Evolutionary conservation across 495 filamentous ascomycete genomes (phyloP).

Genomic region (Podospora pseudopauciseta): DNA sequence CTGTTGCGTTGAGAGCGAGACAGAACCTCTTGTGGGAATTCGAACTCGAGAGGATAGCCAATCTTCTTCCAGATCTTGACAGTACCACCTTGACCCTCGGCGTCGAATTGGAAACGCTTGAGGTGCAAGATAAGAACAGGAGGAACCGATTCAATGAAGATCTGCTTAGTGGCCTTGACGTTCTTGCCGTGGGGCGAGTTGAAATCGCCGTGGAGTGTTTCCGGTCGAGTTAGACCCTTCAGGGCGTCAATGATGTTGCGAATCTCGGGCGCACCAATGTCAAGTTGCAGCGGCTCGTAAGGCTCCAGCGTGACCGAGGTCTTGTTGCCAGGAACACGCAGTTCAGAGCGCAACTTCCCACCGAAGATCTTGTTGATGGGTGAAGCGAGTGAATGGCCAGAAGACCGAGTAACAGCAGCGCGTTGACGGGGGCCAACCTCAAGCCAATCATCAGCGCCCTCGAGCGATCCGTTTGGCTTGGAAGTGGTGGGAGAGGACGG

Average conservation of each 20-base stretch:
- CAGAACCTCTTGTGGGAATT: slow-evolving; percentile 92
- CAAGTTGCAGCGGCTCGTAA: slow-evolving; percentile 90
- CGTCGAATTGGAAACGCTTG: slow-evolving; percentile 96
- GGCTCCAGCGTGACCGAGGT: slow-evolving; percentile 88
- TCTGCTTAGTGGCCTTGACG: slow-evolving; percentile 80
- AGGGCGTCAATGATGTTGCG: slow-evolving; percentile 90
- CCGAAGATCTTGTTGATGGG: slow-evolving; percentile 94
- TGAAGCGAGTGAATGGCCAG: slow-evolving; percentile 67
- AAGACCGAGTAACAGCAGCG: slow-evolving; percentile 79
- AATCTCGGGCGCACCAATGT: slow-evolving; percentile 81
- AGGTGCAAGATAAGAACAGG: slow-evolving; percentile 92
- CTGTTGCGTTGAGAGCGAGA: slow-evolving; percentile 66
- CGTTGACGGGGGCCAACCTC: slow-evolving; percentile 94
- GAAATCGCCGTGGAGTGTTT: slow-evolving; percentile 84
- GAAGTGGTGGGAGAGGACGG: slow-evolving; percentile 37
- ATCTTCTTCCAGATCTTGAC: slow-evolving; percentile 99
- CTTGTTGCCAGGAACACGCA: slow-evolving; percentile 81
- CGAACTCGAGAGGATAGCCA: slow-evolving; percentile 89
- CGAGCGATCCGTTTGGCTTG: slow-evolving; percentile 37
- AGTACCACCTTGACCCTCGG: slow-evolving; percentile 74
- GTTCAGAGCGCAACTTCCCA: slow-evolving; percentile 83
- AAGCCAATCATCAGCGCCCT: slow-evolving; percentile 66
- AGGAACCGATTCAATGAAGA: slow-evolving; percentile 89
- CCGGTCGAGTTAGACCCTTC: slow-evolving; percentile 74
- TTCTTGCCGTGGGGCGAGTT: slow-evolving; percentile 74